Evolutionary conservation across 257 asterid species (phyloP).

Genomic region (Salvia splendens): DNA sequence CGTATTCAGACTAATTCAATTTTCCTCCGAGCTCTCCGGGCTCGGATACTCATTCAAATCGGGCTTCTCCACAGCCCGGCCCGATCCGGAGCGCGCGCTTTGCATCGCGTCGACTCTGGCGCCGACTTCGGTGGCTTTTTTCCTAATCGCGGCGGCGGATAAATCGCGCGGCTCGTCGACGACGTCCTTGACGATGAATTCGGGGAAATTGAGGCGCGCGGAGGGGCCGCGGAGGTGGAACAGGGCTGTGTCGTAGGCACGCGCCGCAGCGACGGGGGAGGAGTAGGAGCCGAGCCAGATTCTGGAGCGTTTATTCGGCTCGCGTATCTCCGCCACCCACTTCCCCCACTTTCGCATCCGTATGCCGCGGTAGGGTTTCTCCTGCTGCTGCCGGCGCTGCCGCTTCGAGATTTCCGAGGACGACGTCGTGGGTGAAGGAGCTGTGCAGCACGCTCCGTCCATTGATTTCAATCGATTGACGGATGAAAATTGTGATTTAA

Average conservation of each 20-base stretch:
- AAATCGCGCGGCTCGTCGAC: slow-evolving; percentile 45
- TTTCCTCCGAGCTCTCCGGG: slow-evolving; percentile 64
- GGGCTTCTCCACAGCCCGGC: slow-evolving; percentile 51
- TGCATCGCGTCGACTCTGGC: slow-evolving; percentile 86
- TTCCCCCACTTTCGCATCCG: slow-evolving; percentile 98
- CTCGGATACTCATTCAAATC: slow-evolving; percentile 86
- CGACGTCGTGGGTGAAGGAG: slow-evolving; percentile 8
- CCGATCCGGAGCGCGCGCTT: slow-evolving; percentile 15
- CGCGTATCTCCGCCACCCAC: slow-evolving; percentile 94
- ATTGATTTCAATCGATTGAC: background rate
- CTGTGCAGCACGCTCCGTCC: slow-evolving; percentile 36
- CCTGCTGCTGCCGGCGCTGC: slow-evolving; percentile 48
- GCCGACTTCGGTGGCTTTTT: slow-evolving; percentile 84
- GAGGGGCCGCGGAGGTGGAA: slow-evolving; percentile 77
- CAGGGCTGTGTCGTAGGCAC: slow-evolving; percentile 89
- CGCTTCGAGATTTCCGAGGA: slow-evolving; percentile 50
- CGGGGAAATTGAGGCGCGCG: slow-evolving; percentile 88
- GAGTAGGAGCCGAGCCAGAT: slow-evolving; percentile 91
- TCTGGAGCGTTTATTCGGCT: slow-evolving; percentile 80
- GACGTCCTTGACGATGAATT: slow-evolving; percentile 41
- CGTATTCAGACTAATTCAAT: slow-evolving; percentile 28
- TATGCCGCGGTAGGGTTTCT: slow-evolving; percentile 78
- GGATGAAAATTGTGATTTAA: no score
- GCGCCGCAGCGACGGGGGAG: slow-evolving; percentile 87
- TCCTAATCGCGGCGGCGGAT: slow-evolving; percentile 74